A percentile compares a stretch with the other conserved stretches of the same genome.
Evolutionary conservation across 345 rosid genomes (phyloP).

Genomic region (Acer campestre): DNA sequence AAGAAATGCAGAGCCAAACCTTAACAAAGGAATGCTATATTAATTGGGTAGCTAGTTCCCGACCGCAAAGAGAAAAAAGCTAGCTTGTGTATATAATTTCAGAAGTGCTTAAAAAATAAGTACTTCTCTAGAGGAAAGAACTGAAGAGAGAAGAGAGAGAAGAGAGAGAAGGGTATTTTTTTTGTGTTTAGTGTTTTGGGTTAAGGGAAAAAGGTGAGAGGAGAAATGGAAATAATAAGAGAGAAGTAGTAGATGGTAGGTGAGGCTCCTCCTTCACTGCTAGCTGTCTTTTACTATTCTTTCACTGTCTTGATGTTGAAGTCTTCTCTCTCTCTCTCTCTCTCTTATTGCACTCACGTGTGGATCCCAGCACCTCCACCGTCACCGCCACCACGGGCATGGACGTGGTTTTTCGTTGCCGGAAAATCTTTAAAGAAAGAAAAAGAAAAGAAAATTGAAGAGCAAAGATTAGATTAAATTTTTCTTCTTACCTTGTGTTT

Average conservation of each 20-base stretch:
- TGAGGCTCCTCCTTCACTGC: conserved; percentile 61
- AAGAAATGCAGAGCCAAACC: too few relatives aligned
- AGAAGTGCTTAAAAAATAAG: too few relatives aligned
- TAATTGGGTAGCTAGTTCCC: too few relatives aligned
- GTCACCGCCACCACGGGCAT: not conserved
- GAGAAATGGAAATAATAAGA: conserved; percentile 12
- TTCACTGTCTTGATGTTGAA: conserved; percentile 55
- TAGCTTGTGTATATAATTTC: too few relatives aligned
- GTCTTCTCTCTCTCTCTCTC: conserved; percentile 37
- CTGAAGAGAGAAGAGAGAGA: not conserved
- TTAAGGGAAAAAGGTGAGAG: not conserved
- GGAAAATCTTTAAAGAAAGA: too few relatives aligned
- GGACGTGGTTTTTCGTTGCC: too few relatives aligned
- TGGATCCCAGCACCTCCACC: conserved; percentile 10
- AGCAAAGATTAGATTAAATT: too few relatives aligned
- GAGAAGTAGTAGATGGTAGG: conserved; percentile 40
- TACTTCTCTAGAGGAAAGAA: too few relatives aligned
- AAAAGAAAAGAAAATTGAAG: too few relatives aligned
- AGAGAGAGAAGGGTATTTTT: not conserved
- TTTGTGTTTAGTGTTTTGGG: not conserved
- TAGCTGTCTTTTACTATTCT: conserved; percentile 62
- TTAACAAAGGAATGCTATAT: too few relatives aligned
- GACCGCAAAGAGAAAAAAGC: too few relatives aligned
- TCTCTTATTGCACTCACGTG: not conserved
- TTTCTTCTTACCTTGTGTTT: too few relatives aligned